Percentiles rank a stretch among this genome's conserved stretches.
Evolutionary conservation across 108 stramenopile genomes (phyloP).

Genomic region (Aurantiochytrium sp.): DNA sequence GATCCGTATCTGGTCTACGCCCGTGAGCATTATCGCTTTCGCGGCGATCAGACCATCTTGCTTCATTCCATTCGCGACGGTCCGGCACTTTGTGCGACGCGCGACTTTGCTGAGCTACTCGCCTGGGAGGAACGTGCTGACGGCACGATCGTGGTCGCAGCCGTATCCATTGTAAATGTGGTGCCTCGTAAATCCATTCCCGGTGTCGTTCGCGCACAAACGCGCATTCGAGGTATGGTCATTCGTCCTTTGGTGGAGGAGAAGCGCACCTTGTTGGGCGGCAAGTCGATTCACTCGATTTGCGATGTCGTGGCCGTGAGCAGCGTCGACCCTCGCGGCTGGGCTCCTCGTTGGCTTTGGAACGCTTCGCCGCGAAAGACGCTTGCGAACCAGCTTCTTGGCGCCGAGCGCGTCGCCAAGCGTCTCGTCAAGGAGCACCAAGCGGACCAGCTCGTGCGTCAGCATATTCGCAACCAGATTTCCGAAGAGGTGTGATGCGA

Average conservation of each 20-base stretch:
- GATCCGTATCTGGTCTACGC: background rate
- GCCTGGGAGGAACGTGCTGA: background rate
- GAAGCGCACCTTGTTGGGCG: background rate
- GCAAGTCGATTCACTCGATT: background rate
- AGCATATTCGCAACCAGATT: too few species aligned
- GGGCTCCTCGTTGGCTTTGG: background rate
- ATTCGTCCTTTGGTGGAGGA: background rate
- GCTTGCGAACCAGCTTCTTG: too few species aligned
- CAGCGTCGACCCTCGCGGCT: background rate
- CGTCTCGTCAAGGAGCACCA: too few species aligned
- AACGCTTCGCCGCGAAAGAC: background rate
- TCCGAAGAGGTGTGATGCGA: too few species aligned
- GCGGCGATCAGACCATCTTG: background rate
- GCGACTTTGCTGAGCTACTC: background rate
- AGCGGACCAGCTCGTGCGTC: too few species aligned
- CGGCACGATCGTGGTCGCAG: background rate
- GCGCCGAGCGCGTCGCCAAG: too few species aligned
- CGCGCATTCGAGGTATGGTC: background rate
- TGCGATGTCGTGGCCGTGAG: background rate
- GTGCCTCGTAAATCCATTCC: background rate
- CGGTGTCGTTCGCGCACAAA: background rate
- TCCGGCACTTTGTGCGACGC: background rate
- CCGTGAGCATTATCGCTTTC: background rate
- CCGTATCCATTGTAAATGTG: background rate
- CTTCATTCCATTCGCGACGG: background rate